phyloP scores from a whole-genome alignment of 257 asterid genomes.

The Nemophila menziesii region DNA sequence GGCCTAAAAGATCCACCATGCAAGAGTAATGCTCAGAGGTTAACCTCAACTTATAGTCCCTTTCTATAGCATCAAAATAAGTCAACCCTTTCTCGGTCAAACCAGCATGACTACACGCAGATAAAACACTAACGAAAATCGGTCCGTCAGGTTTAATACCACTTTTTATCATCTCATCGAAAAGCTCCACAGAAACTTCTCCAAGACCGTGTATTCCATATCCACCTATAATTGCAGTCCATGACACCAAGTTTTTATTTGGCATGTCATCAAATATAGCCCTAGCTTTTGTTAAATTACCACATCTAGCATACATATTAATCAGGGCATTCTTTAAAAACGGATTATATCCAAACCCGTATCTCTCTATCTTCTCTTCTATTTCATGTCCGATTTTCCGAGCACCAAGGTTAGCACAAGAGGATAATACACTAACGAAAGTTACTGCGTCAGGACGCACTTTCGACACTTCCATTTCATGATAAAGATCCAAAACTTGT shows the following conservation, averaged over 20 bases:
- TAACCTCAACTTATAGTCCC: constrained; percentile 37
- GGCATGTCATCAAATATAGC: constrained; percentile 46
- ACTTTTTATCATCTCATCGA: constrained; percentile 50
- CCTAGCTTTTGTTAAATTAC: constrained; percentile 56
- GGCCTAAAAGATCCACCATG: constrained; percentile 71
- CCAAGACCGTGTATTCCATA: constrained; percentile 89
- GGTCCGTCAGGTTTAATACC: constrained; percentile 60
- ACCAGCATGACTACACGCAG: constrained; percentile 90
- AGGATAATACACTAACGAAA: constrained; percentile 63
- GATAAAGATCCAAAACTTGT: constrained; percentile 57
- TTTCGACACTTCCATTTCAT: constrained; percentile 40
- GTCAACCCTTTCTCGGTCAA: constrained; percentile 53
- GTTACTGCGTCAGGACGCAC: constrained; percentile 67
- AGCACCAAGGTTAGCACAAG: constrained; percentile 83
- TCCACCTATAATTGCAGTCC: constrained; percentile 87
- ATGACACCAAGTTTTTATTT: constrained; percentile 61
- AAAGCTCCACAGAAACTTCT: constrained; percentile 48
- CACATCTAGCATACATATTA: constrained; percentile 86
- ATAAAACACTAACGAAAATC: constrained; percentile 51
- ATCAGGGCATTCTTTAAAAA: constrained; percentile 66
- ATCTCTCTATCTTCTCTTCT: constrained; percentile 34
- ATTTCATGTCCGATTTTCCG: constrained; percentile 49
- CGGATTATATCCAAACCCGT: constrained; percentile 33
- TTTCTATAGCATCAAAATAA: constrained; percentile 58
- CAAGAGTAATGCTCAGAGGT: constrained; percentile 70